Base-by-base conservation (phyloP, 331 rosid species). In the Spiraea crenata region DNA sequence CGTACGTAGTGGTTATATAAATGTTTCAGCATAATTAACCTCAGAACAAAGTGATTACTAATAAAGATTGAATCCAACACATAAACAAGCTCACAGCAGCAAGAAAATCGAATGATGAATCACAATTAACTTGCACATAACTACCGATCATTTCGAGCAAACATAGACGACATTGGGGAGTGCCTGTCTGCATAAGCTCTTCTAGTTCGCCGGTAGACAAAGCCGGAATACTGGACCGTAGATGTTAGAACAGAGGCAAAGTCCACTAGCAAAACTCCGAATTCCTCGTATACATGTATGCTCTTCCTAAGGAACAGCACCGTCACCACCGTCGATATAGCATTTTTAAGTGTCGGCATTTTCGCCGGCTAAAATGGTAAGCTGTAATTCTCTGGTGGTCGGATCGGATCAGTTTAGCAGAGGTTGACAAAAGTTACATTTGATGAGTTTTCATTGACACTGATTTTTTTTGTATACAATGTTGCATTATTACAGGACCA, bases 81-180 rank as follows among this genome's bases (percentile, higher is more conserved):
- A 25, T 25, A 25, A 25, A 25, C 31, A 25, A 25, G 31, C 45
- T 41, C 45, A 41, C 45, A 41, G 45, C 8, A 25, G 31, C 31
- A 25, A 35, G 7, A 14, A 59, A 14, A 7, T 59, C 25, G 61
- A 25, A 31, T 3, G 20, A 59, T 10, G 45, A 59, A 37, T 59
- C 15, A 19, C 14, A 59, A 45, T 45, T 37, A 25, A 25, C 31
- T 14, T 38, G 45, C n/a, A 7, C 19, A 59, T 52, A 67, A 63
- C 60, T 81, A 85, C 52, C 89, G 83, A 76, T 85, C 91, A 52
- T 81, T 85, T 69, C 95, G 77, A 71, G 52, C 82, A 73, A 84
- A 61, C 89, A 80, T 78, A 6, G 87, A 54, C 4, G 89, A 62
- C 84, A 76, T 76, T 52, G 89, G 82, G 54, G 85, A 77, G 67